These are phyloP conservation scores for Paramyrothecium sp. DNA, from an alignment of 2,329 filamentous ascomycete genomes.

Conservation along the genomic window DNA sequence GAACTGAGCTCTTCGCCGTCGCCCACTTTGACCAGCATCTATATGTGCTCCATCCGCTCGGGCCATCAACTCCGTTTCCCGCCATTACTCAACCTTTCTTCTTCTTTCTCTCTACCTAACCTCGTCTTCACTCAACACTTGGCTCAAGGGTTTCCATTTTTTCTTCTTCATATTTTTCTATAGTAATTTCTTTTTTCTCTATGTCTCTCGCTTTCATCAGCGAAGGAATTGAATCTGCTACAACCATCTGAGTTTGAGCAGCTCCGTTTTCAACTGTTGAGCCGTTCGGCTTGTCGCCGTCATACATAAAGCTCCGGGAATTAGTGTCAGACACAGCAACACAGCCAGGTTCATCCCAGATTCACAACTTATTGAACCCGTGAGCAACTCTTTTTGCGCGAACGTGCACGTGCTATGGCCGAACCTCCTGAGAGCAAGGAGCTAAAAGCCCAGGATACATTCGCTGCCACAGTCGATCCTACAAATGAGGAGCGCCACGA, in stretches of 20 bases:
- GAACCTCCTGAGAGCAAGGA: slow-evolving; percentile 21
- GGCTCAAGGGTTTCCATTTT: neutral
- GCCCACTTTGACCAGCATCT: neutral
- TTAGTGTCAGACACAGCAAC: neutral
- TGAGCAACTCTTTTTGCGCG: neutral
- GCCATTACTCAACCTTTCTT: neutral
- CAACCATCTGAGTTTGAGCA: too few species aligned
- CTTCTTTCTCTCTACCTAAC: neutral
- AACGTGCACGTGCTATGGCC: slow-evolving; percentile 16
- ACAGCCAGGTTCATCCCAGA: neutral
- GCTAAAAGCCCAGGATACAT: slow-evolving; percentile 23
- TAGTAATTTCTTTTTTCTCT: too few species aligned
- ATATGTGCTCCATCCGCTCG: neutral
- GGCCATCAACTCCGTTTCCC: neutral
- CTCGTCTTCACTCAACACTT: neutral
- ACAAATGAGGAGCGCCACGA: slow-evolving; percentile 14
- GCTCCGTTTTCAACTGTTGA: too few species aligned
- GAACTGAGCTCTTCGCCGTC: neutral
- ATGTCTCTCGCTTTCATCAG: too few species aligned
- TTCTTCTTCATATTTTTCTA: too few species aligned
- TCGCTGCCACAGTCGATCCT: slow-evolving; percentile 25
- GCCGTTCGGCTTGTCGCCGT: neutral
- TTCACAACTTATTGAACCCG: too few species aligned
- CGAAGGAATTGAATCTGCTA: too few species aligned
- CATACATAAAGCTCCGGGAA: neutral